Evolutionary conservation across 805 yeast species (phyloP).

Genomic region (Kurtzmaniella cleridarum): DNA sequence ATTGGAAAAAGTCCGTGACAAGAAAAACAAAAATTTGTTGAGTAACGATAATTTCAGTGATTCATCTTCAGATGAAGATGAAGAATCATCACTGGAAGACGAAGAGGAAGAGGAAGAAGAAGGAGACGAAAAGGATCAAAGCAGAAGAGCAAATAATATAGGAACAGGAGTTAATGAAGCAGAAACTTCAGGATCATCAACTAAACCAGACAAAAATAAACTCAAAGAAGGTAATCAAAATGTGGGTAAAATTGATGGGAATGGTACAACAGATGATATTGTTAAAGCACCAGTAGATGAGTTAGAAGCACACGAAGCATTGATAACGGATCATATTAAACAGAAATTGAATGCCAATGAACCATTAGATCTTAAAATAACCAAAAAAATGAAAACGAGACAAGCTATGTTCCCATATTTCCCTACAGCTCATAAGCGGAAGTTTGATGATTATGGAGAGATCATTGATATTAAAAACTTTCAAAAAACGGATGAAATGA

Average conservation of each 20-base stretch:
- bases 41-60: conserved; percentile 29
- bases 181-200: conserved; percentile 1
- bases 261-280: conserved; percentile 1
- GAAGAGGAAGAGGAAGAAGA: conserved; percentile 21
- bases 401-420: conserved; percentile 74
- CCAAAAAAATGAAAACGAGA: conserved; percentile 41
- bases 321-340: conserved; percentile 33
- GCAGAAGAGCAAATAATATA: too few relatives aligned
- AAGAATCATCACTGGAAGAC: conserved; percentile 26
- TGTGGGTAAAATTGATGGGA: not conserved
- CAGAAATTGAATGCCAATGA: conserved; percentile 34
- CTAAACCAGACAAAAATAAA: conserved; percentile 6
- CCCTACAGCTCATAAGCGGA: conserved; percentile 41
- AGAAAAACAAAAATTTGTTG: conserved; percentile 33
- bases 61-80: conserved; percentile 31
- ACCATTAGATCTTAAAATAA: conserved; percentile 51
- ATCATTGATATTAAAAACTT: conserved; percentile 63
- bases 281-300: conserved; percentile 17
- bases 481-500: conserved; percentile 42
- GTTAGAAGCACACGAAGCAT: conserved; percentile 36
- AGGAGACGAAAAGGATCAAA: conserved; percentile 23
- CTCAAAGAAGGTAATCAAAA: conserved; percentile 5
- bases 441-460: conserved; percentile 86
- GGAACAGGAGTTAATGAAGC: not conserved
- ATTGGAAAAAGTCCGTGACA: conserved; percentile 37